Base-by-base conservation (phyloP, 371 early-diverging fungal genomes). In the Apophysomyces trapeziformis region DNA sequence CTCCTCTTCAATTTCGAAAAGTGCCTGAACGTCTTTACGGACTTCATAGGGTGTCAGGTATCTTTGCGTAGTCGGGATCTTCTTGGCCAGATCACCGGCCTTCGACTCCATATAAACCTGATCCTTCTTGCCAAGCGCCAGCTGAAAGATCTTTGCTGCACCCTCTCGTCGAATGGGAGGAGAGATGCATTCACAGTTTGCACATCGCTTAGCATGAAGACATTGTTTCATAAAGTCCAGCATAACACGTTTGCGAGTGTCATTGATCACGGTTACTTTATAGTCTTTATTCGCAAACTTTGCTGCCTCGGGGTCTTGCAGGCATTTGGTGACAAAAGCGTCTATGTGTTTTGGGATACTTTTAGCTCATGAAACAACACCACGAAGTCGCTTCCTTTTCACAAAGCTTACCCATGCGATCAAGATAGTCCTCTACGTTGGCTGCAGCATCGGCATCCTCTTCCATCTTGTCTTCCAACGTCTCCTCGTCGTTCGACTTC, bases 141-240 rank as follows among this genome's bases (percentile, higher is more conserved):
- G 85, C 70, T 94, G 87, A 76, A 97, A 97, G 18, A 99, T 83
- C 81, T 97, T 97, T 57, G 89, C 85, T 63, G 85, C 85, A 26
- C 93, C 93, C 66, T 96, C 96, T 66, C 90, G 92, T 35, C 96
- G 88, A 66, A 95, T 85, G 38, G 90, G 88, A 46, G 94, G 92
- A 5, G 89, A 79, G 38, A 88, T 83, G n/a, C 92, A 94, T 47
- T 85, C 73, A 78, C 98, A 98, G 83, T 95, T 91, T 57, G 84
- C 86, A 76, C 98, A 98, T 43, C 84, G 85, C 41, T 69, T 80
- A 60, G 71, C 71, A 38, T 74, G 72, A 50, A 85, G 68, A 70
- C 87, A 88, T 5, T 78, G 68, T 45, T 74, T 76, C 66, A 93
- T 87, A 58, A 95, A 92, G 3, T 89, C 89, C 36, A 89, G 83